Evolutionary conservation across 352 stramenopile genomes (phyloP), one percentile per base, ranked within the genome.

Genomic region (Pythium apleroticum): DNA sequence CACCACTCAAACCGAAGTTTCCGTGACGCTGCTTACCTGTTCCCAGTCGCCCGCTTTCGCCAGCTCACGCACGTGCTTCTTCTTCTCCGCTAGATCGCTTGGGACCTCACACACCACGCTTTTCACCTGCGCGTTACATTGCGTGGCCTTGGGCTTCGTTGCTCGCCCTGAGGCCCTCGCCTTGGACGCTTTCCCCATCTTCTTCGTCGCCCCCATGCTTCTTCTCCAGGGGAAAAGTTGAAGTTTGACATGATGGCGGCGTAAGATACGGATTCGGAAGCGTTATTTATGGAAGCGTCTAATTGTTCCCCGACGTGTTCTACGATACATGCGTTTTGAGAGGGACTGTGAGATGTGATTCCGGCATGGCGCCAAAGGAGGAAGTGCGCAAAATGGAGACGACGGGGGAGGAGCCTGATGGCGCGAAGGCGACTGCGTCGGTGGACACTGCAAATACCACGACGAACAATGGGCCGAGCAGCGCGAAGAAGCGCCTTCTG

Each of bases 1-100:
- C 5, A 25, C 48, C 20, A 45, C 17, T 9, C 7, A 41, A 24
- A 35, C 20, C 33, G 24, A 46, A 35, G 63, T 28, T 27, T 31
- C 5, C 57, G 6, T 46, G 12, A 4, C 17, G 15, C 15, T 31
- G 11, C 15, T 52, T 24, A 91, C 84, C 81, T 90, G 73, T 6
- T 71, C 56, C 81, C 79, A 91, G 1, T 73, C 59, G 12, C 69
- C 57, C 19, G 35, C 49, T 52, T 84, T 86, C 22, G 81, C 81
- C 41, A 93, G 57, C 37, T 91, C 80, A 25, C 78, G 84, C 60
- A 92, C 83, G 49, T 93, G 81, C 56, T 84, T 80, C 64, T 92
- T 92, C 72, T 95, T 95, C 28, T 61, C 65, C 30, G 77, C 69
- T 17, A 86, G 72, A 7, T 80, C 73, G 25, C 27, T 59, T 15